Base-by-base conservation (phyloP, 2,329 filamentous ascomycete genomes). In the Sporothrix globosa region DNA sequence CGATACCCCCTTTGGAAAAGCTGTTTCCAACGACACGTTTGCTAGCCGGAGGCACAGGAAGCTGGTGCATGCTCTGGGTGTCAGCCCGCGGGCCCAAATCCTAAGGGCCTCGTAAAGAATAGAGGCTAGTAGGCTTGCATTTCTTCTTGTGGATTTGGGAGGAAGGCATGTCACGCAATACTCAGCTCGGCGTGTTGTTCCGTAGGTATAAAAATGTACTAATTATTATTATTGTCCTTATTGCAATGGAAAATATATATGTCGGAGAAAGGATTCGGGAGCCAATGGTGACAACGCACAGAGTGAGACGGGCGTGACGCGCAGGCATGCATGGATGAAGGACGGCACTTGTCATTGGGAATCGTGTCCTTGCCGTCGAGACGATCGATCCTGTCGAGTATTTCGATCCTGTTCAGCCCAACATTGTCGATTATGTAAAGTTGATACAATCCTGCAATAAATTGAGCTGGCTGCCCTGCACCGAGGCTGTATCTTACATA, bases 261-360 rank as follows among this genome's bases (percentile, higher is more conserved):
- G 58, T 61, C 58, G 27, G 58, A 61, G 39, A 61, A 44, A 60
- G 56, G 39, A 61, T 27, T 61, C 58, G 39, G 39, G 39, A 13
- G n/a, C 41, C 39, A 21, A 27, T 61, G 58, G 58, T 63, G 58
- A 46, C 58, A 46, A 27, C 34, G 39, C 58, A 63, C 58, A 46
- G 19, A 11, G n/a, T 46, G 58, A 63, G 58, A 44, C 24, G n/a
- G 13, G 39, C 39, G 7, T 60, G 30, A 24, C 56, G 4, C 39
- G 56, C 56, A 61, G 58, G 13, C 13, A 30, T 65, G 24, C 60
- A 65, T 13, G 48, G 21, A 63, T 30, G 24, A 65, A 24, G 11
- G 19, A 6, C 34, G 34, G 19, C 56, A 44, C 1, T 44, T 6
- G 56, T 44, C n/a, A 41, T 4, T 24, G 9, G 17, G 17, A 39